Conservation (phyloP, 2,329 filamentous ascomycete species). For the Rhinocladiella similis region DNA sequence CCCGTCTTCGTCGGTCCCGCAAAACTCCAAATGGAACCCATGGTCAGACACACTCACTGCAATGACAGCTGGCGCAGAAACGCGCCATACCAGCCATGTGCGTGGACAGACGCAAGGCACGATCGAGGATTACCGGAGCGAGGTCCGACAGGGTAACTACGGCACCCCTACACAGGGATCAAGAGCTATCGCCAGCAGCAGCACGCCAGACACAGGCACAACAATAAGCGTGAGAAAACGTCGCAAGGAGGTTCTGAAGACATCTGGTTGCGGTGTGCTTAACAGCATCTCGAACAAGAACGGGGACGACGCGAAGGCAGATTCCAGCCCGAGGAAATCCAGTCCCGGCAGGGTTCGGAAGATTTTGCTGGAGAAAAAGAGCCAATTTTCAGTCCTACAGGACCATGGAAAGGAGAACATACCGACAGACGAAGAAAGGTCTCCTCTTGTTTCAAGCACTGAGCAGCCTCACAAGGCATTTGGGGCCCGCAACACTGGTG, state of each 20-base stretch:
- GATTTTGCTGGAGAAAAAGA: conserved; percentile 21
- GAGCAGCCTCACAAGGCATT: conserved; percentile 22
- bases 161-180: conserved; percentile 10
- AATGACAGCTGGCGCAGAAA: neutral
- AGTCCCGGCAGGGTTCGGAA: conserved; percentile 24
- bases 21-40: conserved; percentile 26
- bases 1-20: neutral
- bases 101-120: conserved; percentile 42
- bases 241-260: conserved; percentile 13
- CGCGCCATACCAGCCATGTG: conserved; percentile 31
- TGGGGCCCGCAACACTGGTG: conserved; percentile 20
- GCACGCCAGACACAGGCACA: conserved; percentile 3
- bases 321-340: conserved; percentile 15
- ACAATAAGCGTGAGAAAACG: conserved; percentile 6
- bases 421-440: conserved; percentile 8
- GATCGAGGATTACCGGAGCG: conserved; percentile 10
- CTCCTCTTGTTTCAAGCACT: conserved; percentile 19
- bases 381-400: conserved; percentile 1
- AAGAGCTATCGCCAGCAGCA: conserved; percentile 8
- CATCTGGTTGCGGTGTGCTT: conserved; percentile 5
- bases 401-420: conserved; percentile 26
- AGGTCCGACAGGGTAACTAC: neutral
- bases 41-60: conserved; percentile 16
- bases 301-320: conserved; percentile 13
- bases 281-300: conserved; percentile 14